Evolutionary conservation across 106 monocot genomes (phyloP), one percentile per base, ranked within the genome.

Genomic region (Acorus gramineus): DNA sequence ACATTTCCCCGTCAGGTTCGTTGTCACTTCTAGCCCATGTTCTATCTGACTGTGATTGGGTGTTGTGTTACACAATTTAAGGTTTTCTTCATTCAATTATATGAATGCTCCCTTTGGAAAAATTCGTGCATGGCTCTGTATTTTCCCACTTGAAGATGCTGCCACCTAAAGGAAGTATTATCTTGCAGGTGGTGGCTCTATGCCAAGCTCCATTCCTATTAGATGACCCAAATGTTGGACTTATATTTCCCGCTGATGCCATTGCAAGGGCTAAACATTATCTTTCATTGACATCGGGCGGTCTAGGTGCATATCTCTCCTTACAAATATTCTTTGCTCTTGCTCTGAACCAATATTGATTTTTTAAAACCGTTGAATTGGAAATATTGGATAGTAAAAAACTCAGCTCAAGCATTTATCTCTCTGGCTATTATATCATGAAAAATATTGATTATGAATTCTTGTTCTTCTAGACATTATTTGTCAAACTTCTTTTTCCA

Each of bases 151-250:
- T 49, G n/a, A 4, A 49, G 3, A 63, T 49, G 28, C 8, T 4
- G n/a, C 7, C 5, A 44, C 49, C 55, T 12, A 28, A 28, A 28
- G 28, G 28, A 28, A 28, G 28, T 28, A 28, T 28, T 55, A 64
- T 53, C n/a, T 65, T 57, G 56, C 67, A 99, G 98, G 98, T 92
- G 57, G 69, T 99, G 53, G 92, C 98, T 57, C 64, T 99, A 50
- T 99, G 98, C 63, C 98, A 99, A 72, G 98, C 98, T 64, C 92
- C 98, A 47, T 99, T 99, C 77, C 54, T 99, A 53, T 63, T 99
- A 42, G 98, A 92, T 68, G 98, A 99, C 75, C 98, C 98, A 42
- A 84, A 92, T 78, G 92, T 99, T 11, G 92, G 84, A 10, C 72
- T 92, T 59, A 2, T 99, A 53, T 99, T 99, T 75, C 98, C 92